Percentiles rank a stretch among this genome's conserved stretches.
phyloP scores from a whole-genome alignment of 805 yeast genomes.

The Candida pseudoglaebosa region DNA sequence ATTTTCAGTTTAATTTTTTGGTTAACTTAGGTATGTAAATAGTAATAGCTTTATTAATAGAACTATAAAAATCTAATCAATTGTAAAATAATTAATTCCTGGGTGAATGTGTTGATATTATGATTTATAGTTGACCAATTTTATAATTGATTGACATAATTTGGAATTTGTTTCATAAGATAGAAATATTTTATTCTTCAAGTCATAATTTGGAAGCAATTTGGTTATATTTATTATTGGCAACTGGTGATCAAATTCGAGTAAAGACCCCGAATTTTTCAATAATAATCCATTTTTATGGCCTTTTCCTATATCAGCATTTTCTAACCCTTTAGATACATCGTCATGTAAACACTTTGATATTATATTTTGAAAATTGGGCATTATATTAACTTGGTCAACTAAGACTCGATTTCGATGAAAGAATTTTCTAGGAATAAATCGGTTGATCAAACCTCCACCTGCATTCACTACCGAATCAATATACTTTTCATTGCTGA shows the following conservation, averaged over 20 bases:
- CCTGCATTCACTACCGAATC: background rate
- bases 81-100: no score
- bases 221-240: constrained; percentile 15
- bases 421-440: constrained; percentile 3
- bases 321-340: constrained; percentile 10
- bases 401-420: background rate
- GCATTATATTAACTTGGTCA: background rate
- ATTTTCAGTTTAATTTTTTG: constrained; percentile 3
- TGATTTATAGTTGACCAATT: constrained; percentile 9
- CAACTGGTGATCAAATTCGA: constrained; percentile 7
- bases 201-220: constrained; percentile 9
- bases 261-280: constrained; percentile 10
- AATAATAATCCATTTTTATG: constrained; percentile 8
- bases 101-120: no score
- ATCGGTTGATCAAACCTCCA: background rate
- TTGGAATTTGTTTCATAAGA: constrained; percentile 13
- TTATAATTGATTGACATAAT: constrained; percentile 13
- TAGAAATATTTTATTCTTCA: constrained; percentile 10
- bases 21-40: constrained; percentile 11
- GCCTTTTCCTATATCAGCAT: background rate
- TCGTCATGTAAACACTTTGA: constrained; percentile 10
- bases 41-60: constrained; percentile 1
- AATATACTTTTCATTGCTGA: constrained; percentile 3
- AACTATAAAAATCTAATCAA: no score
- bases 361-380: constrained; percentile 9